Base-by-base conservation (phyloP, 176 grass and related monocot genomes). In the Carex littledalei region DNA sequence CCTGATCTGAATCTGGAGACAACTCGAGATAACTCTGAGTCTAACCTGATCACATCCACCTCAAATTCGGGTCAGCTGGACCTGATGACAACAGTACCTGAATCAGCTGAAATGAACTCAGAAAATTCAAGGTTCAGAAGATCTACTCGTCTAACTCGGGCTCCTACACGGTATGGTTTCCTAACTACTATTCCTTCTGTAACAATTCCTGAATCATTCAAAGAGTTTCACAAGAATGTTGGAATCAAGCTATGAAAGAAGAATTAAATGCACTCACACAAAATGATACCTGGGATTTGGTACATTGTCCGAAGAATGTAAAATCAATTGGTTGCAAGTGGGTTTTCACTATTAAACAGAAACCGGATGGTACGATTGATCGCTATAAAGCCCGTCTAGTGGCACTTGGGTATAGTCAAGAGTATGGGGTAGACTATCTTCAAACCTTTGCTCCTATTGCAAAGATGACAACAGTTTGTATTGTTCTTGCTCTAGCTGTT, bases 241-340 rank as follows among this genome's bases (percentile, higher is more conserved):
- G 66, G 64, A 58, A 18, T 4, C 4, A 16, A 1, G 83, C 47
- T 1, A 59, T 73, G 81, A 15, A 49, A 43, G 60, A 84, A 6
- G 81, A 84, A 69, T 22, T 84, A 12, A 3, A 52, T 45, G 81
- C 81, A 4, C 10, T 69, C 0, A 4, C 1, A 1, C 2, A 41
- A 5, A 84, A 84, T 67, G 32, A 47, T 1, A 84, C 58, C 0
- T 84, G 61, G 61, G 60, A 41, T 2, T 50, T 84, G 18, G 57
- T 72, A 3, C 2, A 1, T 41, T 45, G 34, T 20, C 63, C 83
- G 1, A 1, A 5, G 1, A n/a, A 57, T 15, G 55, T 72, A 5
- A 84, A 73, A 35, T 8, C 64, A 15, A 32, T 74, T 41, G 47
- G 41, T 0, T 84, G 49, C 49, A 84, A 84, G 18, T 84, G 66